A percentile compares a stretch with the other conserved stretches of the same genome.
phyloP scores from a whole-genome alignment of 164 flowering plant species.

The Cinnamomum micranthum region DNA sequence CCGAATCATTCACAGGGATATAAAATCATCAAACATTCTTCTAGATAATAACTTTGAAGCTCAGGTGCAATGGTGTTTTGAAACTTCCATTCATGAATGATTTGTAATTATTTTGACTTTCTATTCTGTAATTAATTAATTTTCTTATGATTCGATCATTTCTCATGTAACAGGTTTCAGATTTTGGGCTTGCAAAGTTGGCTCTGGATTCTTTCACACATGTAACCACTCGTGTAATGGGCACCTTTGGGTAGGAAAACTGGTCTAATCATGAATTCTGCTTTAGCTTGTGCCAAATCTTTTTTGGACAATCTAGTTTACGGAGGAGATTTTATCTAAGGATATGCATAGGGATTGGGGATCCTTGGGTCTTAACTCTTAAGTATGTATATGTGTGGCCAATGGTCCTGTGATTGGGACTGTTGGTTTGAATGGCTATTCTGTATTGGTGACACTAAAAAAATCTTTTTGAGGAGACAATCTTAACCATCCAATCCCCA shows the following conservation, averaged over 20 bases:
- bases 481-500: neutral
- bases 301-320: neutral
- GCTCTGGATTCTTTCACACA: slow-evolving; percentile 74
- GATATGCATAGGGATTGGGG: neutral
- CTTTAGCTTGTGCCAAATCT: neutral
- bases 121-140: neutral
- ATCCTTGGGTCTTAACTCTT: neutral
- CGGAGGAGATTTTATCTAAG: neutral
- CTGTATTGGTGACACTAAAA: neutral
- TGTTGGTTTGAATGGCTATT: neutral
- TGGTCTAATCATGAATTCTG: neutral
- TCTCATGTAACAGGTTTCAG: slow-evolving; percentile 61
- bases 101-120: neutral
- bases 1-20: slow-evolving; percentile 86
- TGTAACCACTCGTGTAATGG: slow-evolving; percentile 87
- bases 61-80: slow-evolving; percentile 38
- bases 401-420: no score
- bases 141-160: neutral
- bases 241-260: slow-evolving; percentile 83
- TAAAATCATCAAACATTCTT: slow-evolving; percentile 91
- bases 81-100: neutral
- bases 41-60: slow-evolving; percentile 78
- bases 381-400: neutral
- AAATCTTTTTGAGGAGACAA: neutral
- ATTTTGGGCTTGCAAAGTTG: slow-evolving; percentile 90